phyloP scores from a whole-genome alignment of 768 basidiomycete genomes.

The Steccherinum ochraceum region DNA sequence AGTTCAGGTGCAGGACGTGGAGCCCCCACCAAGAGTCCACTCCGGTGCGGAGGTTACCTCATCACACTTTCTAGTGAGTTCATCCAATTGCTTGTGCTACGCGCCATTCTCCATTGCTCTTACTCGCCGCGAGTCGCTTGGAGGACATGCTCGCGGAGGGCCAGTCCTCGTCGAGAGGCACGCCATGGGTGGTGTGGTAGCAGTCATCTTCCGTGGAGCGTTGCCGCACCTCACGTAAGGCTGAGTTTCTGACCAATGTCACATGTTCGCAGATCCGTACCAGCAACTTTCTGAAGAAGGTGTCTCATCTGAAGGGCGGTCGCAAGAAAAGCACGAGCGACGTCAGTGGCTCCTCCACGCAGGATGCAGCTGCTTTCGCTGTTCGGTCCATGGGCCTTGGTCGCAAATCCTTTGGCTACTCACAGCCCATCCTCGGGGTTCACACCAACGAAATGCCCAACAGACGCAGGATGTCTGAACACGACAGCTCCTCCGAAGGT shows the following conservation, averaged over 20 bases:
- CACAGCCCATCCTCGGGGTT: constrained; percentile 13
- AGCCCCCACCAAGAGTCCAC: neutral
- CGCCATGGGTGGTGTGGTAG: neutral
- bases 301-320: constrained; percentile 12
- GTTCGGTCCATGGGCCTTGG: constrained; percentile 20
- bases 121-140: neutral
- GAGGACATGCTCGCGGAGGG: neutral
- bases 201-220: too few relatives aligned
- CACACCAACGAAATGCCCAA: constrained; percentile 2
- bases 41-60: neutral
- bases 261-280: constrained; percentile 15
- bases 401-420: constrained; percentile 14
- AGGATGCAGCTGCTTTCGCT: constrained; percentile 5
- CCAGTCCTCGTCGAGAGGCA: neutral
- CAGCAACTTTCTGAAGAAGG: constrained; percentile 21
- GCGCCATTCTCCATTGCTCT: neutral
- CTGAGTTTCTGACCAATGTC: neutral
- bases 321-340: constrained; percentile 15
- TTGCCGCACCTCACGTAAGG: neutral
- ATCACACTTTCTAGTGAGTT: neutral
- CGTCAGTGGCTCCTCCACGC: constrained; percentile 3
- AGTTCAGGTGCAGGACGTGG: neutral
- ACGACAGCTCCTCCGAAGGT: constrained; percentile 8
- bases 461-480: neutral
- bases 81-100: neutral